Percentiles rank a stretch among this genome's conserved stretches.
Conservation (phyloP, 2,329 filamentous ascomycete genomes). For the Diplocarpon mali region DNA sequence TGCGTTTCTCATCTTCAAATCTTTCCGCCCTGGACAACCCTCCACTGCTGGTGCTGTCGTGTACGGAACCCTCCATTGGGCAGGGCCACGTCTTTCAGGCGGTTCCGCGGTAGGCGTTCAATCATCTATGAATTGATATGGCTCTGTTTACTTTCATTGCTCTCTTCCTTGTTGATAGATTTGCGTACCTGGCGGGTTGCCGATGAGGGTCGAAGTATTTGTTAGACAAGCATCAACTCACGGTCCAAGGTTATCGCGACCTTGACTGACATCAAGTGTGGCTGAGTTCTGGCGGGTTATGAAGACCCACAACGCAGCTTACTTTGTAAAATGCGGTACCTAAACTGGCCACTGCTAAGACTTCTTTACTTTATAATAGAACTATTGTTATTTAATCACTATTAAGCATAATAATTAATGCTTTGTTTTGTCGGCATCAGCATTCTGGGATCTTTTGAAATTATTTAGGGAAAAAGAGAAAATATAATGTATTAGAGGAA, state of each 20-base stretch:
- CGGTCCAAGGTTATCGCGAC: conserved; percentile 5
- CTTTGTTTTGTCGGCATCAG: too few species aligned
- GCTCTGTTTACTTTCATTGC: neutral
- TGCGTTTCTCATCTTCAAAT: conserved; percentile 93
- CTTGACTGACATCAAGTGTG: conserved; percentile 7
- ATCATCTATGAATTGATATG: conserved; percentile 15
- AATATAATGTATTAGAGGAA: too few species aligned
- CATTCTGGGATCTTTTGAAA: too few species aligned
- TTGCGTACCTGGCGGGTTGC: too few species aligned
- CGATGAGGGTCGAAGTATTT: neutral
- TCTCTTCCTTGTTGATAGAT: conserved; percentile 2
- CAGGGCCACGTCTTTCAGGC: conserved; percentile 23
- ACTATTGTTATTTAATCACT: too few species aligned
- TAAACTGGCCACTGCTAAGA: too few species aligned
- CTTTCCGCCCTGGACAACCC: conserved; percentile 50
- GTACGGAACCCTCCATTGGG: conserved; percentile 27
- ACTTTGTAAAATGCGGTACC: too few species aligned
- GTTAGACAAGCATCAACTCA: neutral
- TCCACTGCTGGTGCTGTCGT: conserved; percentile 23
- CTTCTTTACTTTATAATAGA: too few species aligned
- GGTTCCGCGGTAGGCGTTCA: conserved; percentile 7
- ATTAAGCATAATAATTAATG: too few species aligned
- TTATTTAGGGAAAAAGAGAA: too few species aligned
- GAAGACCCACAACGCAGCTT: neutral
- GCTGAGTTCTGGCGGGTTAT: conserved; percentile 7